Percentiles rank a stretch among this genome's conserved stretches.
phyloP scores from a whole-genome alignment of 805 yeast species.

The Cyberlindnera samutprakarnensis region DNA sequence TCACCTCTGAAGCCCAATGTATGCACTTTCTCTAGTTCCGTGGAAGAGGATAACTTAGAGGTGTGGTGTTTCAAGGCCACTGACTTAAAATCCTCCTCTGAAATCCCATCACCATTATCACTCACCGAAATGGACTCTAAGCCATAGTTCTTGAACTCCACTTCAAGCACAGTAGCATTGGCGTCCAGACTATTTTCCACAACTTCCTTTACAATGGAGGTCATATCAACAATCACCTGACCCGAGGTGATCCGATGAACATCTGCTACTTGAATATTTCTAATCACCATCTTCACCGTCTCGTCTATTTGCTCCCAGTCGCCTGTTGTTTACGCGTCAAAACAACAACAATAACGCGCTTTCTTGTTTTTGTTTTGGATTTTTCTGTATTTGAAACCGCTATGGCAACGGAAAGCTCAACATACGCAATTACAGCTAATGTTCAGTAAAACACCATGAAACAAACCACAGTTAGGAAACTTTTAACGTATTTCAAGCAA shows the following conservation, averaged over 20 bases:
- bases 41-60: conserved; percentile 52
- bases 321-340: background rate
- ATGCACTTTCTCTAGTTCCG: conserved; percentile 41
- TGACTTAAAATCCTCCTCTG: conserved; percentile 38
- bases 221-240: conserved; percentile 79
- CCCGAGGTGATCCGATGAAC: conserved; percentile 82
- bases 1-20: conserved; percentile 80
- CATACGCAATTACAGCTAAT: too few relatives aligned
- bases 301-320: too few relatives aligned
- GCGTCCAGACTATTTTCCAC: conserved; percentile 89
- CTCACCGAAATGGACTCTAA: conserved; percentile 57
- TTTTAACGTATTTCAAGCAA: conserved; percentile 10
- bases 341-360: too few relatives aligned
- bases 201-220: conserved; percentile 75
- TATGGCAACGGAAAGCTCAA: too few relatives aligned
- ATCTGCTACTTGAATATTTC: conserved; percentile 29
- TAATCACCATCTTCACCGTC: conserved; percentile 4
- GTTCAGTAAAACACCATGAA: too few relatives aligned
- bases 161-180: conserved; percentile 54
- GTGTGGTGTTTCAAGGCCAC: conserved; percentile 61
- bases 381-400: too few relatives aligned
- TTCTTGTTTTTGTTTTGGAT: too few relatives aligned
- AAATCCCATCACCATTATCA: conserved; percentile 67
- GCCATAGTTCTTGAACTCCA: conserved; percentile 66
- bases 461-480: too few relatives aligned